These are phyloP conservation scores for Sicyos edulis DNA, from an alignment of 306 rosid genomes.

Conservation along the genomic window DNA sequence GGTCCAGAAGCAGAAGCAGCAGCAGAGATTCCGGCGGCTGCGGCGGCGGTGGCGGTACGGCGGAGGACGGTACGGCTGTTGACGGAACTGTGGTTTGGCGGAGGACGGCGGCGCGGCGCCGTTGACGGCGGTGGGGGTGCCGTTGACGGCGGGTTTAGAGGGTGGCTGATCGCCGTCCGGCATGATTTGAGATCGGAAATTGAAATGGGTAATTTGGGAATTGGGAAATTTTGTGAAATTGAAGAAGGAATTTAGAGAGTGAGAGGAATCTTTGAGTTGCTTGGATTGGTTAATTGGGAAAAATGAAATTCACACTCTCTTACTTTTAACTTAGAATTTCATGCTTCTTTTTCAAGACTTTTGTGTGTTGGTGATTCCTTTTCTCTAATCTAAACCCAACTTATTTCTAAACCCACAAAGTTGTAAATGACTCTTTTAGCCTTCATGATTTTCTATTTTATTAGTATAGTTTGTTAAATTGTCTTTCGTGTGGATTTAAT, in stretches of 20 bases:
- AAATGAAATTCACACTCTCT: background rate
- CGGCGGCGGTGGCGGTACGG: constrained; percentile 50
- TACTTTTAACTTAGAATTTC: background rate
- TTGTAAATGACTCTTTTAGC: background rate
- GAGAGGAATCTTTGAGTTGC: constrained; percentile 15
- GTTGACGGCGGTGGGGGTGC: constrained; percentile 15
- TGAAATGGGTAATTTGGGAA: background rate
- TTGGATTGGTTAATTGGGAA: background rate
- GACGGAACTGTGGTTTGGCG: constrained; percentile 51
- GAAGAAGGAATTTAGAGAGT: constrained; percentile 14
- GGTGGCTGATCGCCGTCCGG: constrained; percentile 8
- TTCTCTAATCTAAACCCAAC: background rate
- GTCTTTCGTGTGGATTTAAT: too few relatives aligned
- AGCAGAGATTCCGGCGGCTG: constrained; percentile 57
- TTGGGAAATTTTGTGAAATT: background rate
- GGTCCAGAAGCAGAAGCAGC: constrained; percentile 95
- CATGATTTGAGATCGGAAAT: background rate
- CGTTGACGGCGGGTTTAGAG: constrained; percentile 4
- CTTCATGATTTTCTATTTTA: background rate
- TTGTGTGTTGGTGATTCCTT: background rate
- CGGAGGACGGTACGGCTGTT: constrained; percentile 53
- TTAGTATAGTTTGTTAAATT: background rate
- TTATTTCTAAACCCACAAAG: background rate
- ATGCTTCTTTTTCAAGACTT: background rate
- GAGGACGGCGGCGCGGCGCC: constrained; percentile 12